Base-by-base conservation (phyloP, 805 yeast species). In the Maudiozyma pseudohumilis region DNA sequence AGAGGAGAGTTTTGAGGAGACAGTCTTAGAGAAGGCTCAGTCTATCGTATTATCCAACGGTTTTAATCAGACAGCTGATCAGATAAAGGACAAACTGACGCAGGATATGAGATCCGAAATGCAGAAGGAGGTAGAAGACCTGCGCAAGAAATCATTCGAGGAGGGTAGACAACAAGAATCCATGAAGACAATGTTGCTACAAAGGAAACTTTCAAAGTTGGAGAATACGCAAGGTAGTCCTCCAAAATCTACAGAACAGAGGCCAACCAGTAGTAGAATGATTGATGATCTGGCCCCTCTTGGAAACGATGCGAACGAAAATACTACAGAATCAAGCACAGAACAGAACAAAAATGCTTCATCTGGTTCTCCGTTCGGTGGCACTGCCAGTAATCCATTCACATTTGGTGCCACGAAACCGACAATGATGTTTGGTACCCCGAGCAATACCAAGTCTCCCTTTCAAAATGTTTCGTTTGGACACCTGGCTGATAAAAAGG, bases 121-220 rank as follows among this genome's bases (percentile, higher is more conserved):
- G 18, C 44, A 41, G 20, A 47, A 35, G 8, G 41, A 50, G 20
- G 42, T 48, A 26, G 49, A 49, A 13, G 42, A 42, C 8, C 38
- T 45, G 6, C 50, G 48, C 28, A 50, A 53, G 39, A 56, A 50
- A 34, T 48, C 59, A 0, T 56, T 55, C 37, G 58, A 55, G 40
- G 60, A 55, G 41, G 61, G 61, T 3, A 51, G 49, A 34, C 60
- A 55, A 29, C 60, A 56, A 36, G 56, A 56, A 1, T 38, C 45
- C 4, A 49, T 55, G 52, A 59, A 57, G 40, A 51, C 55, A 5
- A 57, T 56, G 12, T 45, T 54, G 29, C 44, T 45, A 24, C 56
- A 45, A 37, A 55, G 53, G 41, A 56, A 53, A 41, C 43, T 57
- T 7, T 39, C 52, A 3, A 56, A 60, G 39, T 38, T 57, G n/a